These are phyloP conservation scores for Blastocystis sp. DNA, from an alignment of 352 stramenopile genomes.

Conservation along the genomic window DNA sequence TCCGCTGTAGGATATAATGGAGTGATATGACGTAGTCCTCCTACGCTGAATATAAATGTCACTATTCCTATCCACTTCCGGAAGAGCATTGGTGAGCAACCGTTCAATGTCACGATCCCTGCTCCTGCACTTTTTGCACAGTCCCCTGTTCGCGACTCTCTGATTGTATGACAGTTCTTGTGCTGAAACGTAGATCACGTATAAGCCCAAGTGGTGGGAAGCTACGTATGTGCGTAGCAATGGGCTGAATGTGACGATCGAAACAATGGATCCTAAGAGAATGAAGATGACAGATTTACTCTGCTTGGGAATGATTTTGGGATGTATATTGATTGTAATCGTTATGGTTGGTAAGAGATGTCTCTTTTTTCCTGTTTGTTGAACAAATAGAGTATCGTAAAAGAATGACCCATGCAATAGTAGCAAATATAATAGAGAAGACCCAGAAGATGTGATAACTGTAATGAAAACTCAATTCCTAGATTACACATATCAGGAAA, in stretches of 20 bases:
- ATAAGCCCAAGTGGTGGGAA: conserved; percentile 21
- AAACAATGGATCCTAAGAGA: neutral
- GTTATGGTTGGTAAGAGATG: neutral
- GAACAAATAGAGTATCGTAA: conserved; percentile 5
- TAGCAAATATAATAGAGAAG: neutral
- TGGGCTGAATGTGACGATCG: neutral
- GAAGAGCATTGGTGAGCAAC: neutral
- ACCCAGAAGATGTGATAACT: conserved; percentile 42
- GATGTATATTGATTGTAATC: neutral
- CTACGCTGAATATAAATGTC: conserved; percentile 19
- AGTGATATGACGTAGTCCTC: neutral
- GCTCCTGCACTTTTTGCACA: neutral
- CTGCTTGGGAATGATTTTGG: neutral
- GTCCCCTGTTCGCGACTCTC: neutral
- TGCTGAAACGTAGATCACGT: neutral
- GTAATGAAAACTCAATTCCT: conserved; percentile 30
- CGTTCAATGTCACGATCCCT: conserved; percentile 15
- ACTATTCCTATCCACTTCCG: conserved; percentile 8
- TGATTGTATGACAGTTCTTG: neutral
- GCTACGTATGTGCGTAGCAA: neutral
- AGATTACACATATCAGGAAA: neutral
- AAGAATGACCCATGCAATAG: neutral
- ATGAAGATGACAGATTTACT: neutral
- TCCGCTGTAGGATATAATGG: neutral
- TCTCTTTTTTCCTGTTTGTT: neutral